Evolutionary conservation across 2,329 filamentous ascomycete species (phyloP).

Genomic region (Drechslerella coelobrocha): DNA sequence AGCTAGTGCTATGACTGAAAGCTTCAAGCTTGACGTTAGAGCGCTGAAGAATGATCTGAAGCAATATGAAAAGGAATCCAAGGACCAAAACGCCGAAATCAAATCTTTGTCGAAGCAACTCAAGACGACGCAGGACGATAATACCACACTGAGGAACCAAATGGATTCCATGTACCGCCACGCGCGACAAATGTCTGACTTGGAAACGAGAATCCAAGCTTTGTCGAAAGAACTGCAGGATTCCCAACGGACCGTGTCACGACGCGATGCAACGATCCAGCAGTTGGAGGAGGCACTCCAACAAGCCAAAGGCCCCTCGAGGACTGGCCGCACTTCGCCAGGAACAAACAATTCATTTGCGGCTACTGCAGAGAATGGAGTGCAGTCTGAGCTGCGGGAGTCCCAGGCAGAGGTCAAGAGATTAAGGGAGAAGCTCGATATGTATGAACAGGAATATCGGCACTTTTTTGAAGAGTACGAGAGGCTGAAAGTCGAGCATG

Average conservation of each 20-base stretch:
- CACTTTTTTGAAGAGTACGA: constrained; percentile 46
- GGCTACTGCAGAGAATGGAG: constrained; percentile 19
- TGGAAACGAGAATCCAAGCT: constrained; percentile 39
- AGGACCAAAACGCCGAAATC: constrained; percentile 36
- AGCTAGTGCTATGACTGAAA: constrained; percentile 26
- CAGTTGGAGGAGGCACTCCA: constrained; percentile 39
- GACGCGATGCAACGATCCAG: constrained; percentile 36
- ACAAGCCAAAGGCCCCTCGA: constrained; percentile 11
- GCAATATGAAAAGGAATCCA: constrained; percentile 42
- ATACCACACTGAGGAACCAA: constrained; percentile 19
- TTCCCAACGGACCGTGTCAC: constrained; percentile 29
- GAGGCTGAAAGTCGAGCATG: constrained; percentile 35
- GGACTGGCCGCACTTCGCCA: constrained; percentile 34
- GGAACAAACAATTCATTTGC: constrained; percentile 18
- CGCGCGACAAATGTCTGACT: constrained; percentile 32
- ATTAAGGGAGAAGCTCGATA: constrained; percentile 40
- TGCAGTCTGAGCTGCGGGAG: constrained; percentile 39
- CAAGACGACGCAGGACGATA: constrained; percentile 30
- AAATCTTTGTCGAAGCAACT: constrained; percentile 31
- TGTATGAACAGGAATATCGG: constrained; percentile 47
- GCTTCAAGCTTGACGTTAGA: constrained; percentile 40
- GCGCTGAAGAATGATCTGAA: constrained; percentile 43
- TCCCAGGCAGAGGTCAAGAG: constrained; percentile 26
- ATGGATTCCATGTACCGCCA: constrained; percentile 34
- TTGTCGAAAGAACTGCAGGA: constrained; percentile 33